Evolutionary conservation across 352 stramenopile genomes (phyloP).

Genomic region (Globisporangium yorkense): DNA sequence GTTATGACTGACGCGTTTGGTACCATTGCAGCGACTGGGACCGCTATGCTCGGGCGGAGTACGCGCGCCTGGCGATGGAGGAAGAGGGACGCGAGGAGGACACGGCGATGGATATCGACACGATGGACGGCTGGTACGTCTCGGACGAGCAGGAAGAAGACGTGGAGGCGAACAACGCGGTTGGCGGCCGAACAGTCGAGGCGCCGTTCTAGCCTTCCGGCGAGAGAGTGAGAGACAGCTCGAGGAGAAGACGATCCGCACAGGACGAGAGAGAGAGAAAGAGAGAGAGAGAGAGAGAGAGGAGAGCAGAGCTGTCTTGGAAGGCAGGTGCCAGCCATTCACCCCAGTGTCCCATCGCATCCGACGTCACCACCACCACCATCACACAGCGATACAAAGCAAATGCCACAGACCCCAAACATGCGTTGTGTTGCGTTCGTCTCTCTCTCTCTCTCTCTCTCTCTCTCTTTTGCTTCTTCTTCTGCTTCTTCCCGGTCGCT

Average conservation of each 20-base stretch:
- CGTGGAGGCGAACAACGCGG: constrained; percentile 34
- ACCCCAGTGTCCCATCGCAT: background rate
- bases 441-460: too few species aligned
- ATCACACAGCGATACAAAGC: background rate
- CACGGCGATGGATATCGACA: constrained; percentile 86
- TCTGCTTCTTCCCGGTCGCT: background rate
- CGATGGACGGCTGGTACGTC: constrained; percentile 87
- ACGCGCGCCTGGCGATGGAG: constrained; percentile 95
- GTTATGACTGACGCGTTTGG: too few species aligned
- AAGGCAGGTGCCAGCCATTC: too few species aligned
- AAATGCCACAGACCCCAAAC: background rate
- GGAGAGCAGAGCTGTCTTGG: too few species aligned
- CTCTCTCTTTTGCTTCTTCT: too few species aligned
- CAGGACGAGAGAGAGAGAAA: too few species aligned
- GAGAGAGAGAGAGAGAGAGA: too few species aligned
- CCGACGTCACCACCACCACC: too few species aligned
- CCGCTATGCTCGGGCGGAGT: constrained; percentile 95
- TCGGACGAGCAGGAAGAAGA: constrained; percentile 78
- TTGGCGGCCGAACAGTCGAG: constrained; percentile 48
- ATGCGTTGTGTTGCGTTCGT: too few species aligned
- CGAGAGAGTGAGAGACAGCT: background rate
- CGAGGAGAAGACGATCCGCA: too few species aligned
- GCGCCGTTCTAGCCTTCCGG: constrained; percentile 48
- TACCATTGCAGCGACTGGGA: constrained; percentile 90
- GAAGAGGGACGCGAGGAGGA: constrained; percentile 92